Evolutionary conservation across 495 filamentous ascomycete genomes (phyloP).

Genomic region (Annulohypoxylon moriforme): DNA sequence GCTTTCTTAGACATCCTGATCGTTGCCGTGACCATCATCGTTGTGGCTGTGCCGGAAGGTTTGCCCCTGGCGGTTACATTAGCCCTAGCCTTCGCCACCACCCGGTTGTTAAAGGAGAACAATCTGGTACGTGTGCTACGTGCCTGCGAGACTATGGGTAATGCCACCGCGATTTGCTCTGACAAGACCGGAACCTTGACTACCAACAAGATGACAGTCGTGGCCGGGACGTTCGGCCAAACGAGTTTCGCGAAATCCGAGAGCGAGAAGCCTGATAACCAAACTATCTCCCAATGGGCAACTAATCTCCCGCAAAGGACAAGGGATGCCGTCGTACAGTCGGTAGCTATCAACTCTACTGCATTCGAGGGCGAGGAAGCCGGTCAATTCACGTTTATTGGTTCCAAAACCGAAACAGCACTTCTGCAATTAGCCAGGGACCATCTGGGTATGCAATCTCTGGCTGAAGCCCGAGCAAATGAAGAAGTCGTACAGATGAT

Average conservation of each 20-base stretch:
- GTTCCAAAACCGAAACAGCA: constrained; percentile 82
- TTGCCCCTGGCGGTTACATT: constrained; percentile 84
- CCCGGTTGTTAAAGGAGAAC: constrained; percentile 82
- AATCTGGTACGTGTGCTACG: constrained; percentile 80
- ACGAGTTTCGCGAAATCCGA: constrained; percentile 64
- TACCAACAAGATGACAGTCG: constrained; percentile 79
- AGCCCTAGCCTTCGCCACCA: constrained; percentile 83
- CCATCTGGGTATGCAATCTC: constrained; percentile 69
- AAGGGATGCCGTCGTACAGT: constrained; percentile 68
- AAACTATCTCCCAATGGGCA: constrained; percentile 69
- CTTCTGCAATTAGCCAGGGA: constrained; percentile 72
- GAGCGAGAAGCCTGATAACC: constrained; percentile 35
- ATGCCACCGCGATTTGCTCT: constrained; percentile 85
- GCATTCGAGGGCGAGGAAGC: constrained; percentile 77
- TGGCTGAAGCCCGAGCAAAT: constrained; percentile 68
- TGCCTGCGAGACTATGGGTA: constrained; percentile 89
- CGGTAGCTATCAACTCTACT: constrained; percentile 78
- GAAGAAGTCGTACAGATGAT: constrained; percentile 69
- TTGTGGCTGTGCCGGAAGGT: constrained; percentile 87
- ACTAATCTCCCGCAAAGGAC: constrained; percentile 63
- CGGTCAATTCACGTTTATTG: constrained; percentile 69
- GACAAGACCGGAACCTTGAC: constrained; percentile 89
- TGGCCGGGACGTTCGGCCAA: constrained; percentile 74
- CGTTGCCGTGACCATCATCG: constrained; percentile 81
- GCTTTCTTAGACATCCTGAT: constrained; percentile 84